Base-by-base conservation (phyloP, 768 basidiomycete genomes). In the Suillus hirtellus region DNA sequence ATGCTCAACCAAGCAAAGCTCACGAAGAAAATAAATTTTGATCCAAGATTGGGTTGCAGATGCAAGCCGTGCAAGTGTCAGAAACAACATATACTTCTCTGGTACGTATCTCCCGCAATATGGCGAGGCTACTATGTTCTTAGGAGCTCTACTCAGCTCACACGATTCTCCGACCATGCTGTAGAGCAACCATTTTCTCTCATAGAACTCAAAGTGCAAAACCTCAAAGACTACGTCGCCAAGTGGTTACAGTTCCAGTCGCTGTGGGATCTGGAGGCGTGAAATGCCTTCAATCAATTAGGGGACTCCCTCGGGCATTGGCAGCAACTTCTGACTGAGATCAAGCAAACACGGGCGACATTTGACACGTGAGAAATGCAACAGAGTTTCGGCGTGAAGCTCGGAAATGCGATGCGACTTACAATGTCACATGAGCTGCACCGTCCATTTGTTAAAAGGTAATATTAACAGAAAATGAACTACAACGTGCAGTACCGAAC, bases 231-330 rank as follows among this genome's bases (percentile, higher is more conserved):
- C 53, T 99, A 99, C 75, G 95, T 98, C 58, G 92, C 84, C 64
- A 97, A 97, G 79, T 99, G 97, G 97, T 85, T 99, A 0, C 96
- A 96, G 71, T 99, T 99, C 85, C 97, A 99, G 76, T 96, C 96
- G 0, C 82, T 99, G 0, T 99, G 96, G 97, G 97, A 99, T 73
- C 87, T 99, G 47, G 95, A 99, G 76, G 86, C 96, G 35, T 96
- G 98, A 82, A 91, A 92, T 72, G 96, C 99, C 40, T 99, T 97
- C 82, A 89, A 89, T 69, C 90, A 93, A 0, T 89, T 99, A 8
- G 97, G 97, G 9, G 96, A 99, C 75, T 93, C 93, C 14, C 86
- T 99, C 27, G 87, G 86, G 2, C 83, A 90, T 75, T 99, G 97
- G 97, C 95, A 97, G 72, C 93, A 96, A 68, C 87, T 99, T 4